Evolutionary conservation across 2,329 filamentous ascomycete species (phyloP), one percentile per base, ranked within the genome.

Genomic region (Xylaria sp.): DNA sequence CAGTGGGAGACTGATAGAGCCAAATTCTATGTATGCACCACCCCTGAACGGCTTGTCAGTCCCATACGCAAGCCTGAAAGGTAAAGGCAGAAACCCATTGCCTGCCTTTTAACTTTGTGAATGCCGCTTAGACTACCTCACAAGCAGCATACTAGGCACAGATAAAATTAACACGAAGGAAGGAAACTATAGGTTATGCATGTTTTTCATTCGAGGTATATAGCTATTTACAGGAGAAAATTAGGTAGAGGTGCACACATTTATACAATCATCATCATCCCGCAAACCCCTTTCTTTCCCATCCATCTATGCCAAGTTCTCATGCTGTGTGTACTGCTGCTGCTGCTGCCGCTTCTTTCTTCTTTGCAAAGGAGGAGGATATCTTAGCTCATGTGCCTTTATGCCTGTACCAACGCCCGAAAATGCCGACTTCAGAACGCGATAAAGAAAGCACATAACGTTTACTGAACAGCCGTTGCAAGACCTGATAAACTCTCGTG

Each of bases 381-480:
- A 68, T 70, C 68, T 68, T 59, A 63, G 46, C 61, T 70, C 62
- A 51, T 63, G 32, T 51, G 28, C 18, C 48, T 46, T 51, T 55
- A 55, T 64, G 60, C 66, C 62, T 58, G 59, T 62, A 41, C 62
- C 65, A 68, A 70, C 68, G 68, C 68, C 68, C n/a, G 61, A 37
- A 70, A 68, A 70, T 70, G 68, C 68, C 46, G 5, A 59, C 50
- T 46, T 28, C 52, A 28, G n/a, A 52, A 32, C 3, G 20, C 3
- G 18, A 8, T 25, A 25, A 2, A n/a, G 18, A 56, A 54, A 48
- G 34, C 52, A 58, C 41, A 39, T 13, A 52, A 18, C 12, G 8
- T 34, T 34, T 59, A 52, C 15, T 5, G 7, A 52, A 58, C 37
- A 57, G 57, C 44, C 20, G 20, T 15, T 32, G 20, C 48, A 3